Evolutionary conservation across 2,329 filamentous ascomycete species (phyloP).

Genomic region (Cordyceps militaris): DNA sequence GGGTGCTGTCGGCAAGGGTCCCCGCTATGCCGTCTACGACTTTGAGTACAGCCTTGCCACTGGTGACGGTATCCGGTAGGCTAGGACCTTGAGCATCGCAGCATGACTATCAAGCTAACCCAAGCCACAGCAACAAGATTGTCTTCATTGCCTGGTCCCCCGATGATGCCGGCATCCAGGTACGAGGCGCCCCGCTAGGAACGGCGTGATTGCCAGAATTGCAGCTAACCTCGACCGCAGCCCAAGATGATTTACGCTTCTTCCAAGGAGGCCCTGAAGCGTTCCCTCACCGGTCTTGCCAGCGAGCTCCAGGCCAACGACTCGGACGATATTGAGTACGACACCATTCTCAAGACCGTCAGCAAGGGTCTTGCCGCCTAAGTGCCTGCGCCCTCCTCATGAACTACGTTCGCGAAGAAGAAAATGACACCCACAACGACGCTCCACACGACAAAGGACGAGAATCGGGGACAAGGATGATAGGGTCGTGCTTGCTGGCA

Average conservation of each 20-base stretch:
- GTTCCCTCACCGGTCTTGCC: constrained; percentile 66
- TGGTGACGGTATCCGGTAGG: constrained; percentile 66
- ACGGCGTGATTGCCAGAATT: background rate
- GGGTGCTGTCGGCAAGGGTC: constrained; percentile 58
- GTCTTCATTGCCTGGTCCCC: constrained; percentile 74
- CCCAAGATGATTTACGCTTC: constrained; percentile 87
- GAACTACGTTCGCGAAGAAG: background rate
- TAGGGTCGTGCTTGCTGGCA: background rate
- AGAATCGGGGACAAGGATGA: background rate
- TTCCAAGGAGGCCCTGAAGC: constrained; percentile 81
- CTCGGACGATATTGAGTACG: constrained; percentile 72
- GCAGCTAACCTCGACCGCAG: constrained; percentile 33
- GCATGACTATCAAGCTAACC: constrained; percentile 17
- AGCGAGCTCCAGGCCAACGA: constrained; percentile 80
- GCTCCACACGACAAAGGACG: constrained; percentile 1
- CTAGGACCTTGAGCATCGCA: constrained; percentile 15
- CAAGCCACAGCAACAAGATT: constrained; percentile 59
- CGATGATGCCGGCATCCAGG: constrained; percentile 73
- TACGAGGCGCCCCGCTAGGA: constrained; percentile 32
- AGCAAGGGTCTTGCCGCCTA: constrained; percentile 56
- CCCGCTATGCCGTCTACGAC: constrained; percentile 80
- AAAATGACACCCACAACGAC: background rate
- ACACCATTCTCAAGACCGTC: constrained; percentile 59
- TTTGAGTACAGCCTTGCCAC: constrained; percentile 67
- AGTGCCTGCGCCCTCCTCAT: constrained; percentile 17